Conservation (phyloP, 768 basidiomycete genomes). For the Russula olivacea region DNA sequence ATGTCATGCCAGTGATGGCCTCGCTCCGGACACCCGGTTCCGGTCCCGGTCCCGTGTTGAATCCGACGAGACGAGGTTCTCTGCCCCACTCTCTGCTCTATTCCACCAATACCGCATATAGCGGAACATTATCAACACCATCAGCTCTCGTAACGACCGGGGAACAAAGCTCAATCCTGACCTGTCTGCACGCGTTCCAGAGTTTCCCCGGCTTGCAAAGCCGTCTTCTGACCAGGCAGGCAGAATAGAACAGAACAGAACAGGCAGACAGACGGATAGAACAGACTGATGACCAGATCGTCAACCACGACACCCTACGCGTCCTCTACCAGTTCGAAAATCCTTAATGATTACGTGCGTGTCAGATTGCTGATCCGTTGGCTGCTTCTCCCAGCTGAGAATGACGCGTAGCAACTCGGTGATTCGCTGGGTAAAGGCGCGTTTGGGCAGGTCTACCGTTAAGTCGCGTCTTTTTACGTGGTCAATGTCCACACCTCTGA, state of each 20-base stretch:
- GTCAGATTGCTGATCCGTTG: too few species aligned
- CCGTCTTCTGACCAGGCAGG: not conserved
- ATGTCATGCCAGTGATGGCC: too few species aligned
- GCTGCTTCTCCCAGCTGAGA: not conserved
- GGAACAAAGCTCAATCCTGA: not conserved
- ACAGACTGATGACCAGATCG: constrained; percentile 16
- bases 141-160: not conserved
- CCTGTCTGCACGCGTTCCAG: not conserved
- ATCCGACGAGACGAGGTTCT: not conserved
- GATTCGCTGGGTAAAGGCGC: constrained; percentile 96
- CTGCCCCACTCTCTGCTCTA: not conserved
- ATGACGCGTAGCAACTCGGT: constrained; percentile 71
- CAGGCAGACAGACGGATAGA: not conserved
- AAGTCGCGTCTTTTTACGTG: constrained; percentile 34
- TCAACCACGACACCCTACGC: constrained; percentile 12
- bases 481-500: not conserved
- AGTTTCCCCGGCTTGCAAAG: not conserved
- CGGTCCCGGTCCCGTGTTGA: not conserved
- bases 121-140: not conserved
- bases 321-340: constrained; percentile 14
- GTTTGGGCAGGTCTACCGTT: constrained; percentile 94
- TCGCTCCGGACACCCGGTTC: not conserved
- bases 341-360: constrained; percentile 26
- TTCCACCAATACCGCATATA: not conserved
- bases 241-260: not conserved